Evolutionary conservation across 257 asterid genomes (phyloP), one percentile per base, ranked within the genome.

Genomic region (Verbena officinalis): DNA sequence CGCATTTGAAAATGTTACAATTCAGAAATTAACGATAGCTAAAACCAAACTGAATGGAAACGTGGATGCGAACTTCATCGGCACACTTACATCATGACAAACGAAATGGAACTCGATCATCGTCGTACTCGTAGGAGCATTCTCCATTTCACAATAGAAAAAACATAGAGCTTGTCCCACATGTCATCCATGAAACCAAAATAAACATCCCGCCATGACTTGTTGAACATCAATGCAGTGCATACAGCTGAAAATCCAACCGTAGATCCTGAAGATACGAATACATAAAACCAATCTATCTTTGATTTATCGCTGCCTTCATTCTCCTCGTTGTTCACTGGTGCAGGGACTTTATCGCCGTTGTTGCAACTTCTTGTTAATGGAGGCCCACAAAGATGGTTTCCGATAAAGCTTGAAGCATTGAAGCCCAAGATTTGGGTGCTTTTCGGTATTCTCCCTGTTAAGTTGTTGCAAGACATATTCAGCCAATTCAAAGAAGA

Each of bases 271-370:
- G 46, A 64, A 16, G 67, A 22, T 38, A 57, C 0, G 45, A 71
- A 46, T 22, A 71, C 17, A 14, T 71, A 45, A 2, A 71, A 17
- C 75, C 75, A 71, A 7, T 55, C 63, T 1, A 62, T 33, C 38
- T 62, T 9, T 4, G 30, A 1, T 5, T 20, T 17, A 53, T 36
- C 70, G 3, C n/a, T n/a, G n/a, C 16, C 34, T 9, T 42, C 68
- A 9, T 17, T 17, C 13, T 36, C 11, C 40, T 36, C 40, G 1
- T 36, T 36, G 11, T 36, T 36, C 40, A 9, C 40, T 36, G 40
- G 40, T 4, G 1, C 40, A 36, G 4, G 40, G 11, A 36, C 10
- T 36, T 4, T 1, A 36, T 36, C 40, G 7, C 11, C 40, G 7
- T 36, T 1, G 40, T 1, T 36, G 11, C 40, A 36, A 7, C 1